phyloP scores from a whole-genome alignment of 148 eudicot species.

The Rhododendron kiyosumense region DNA sequence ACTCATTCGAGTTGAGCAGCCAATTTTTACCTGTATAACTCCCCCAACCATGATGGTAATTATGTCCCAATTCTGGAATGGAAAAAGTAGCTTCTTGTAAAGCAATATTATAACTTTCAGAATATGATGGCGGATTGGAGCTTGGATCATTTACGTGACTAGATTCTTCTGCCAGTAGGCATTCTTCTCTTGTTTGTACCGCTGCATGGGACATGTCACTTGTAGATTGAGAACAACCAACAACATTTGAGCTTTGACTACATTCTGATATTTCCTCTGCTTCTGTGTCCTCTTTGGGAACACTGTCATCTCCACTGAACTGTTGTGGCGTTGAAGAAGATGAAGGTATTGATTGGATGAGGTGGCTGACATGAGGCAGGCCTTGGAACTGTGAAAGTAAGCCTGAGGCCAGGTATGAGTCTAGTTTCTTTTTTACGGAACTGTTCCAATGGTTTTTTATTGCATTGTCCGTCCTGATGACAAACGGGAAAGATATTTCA shows the following conservation, averaged over 20 bases:
- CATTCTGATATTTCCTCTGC: constrained; percentile 66
- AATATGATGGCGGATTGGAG: constrained; percentile 38
- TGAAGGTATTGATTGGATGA: constrained; percentile 40
- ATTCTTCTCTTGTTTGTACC: constrained; percentile 38
- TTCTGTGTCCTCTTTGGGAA: constrained; percentile 48
- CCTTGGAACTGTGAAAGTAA: constrained; percentile 76
- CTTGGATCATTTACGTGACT: constrained; percentile 30
- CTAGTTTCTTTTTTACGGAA: constrained; percentile 94
- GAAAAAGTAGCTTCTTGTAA: constrained; percentile 40
- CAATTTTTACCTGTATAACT: constrained; percentile 31
- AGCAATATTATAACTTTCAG: constrained; percentile 34
- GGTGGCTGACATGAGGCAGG: constrained; percentile 42
- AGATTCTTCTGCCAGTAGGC: constrained; percentile 38
- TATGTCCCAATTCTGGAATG: constrained; percentile 44
- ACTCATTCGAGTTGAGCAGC: constrained; percentile 30
- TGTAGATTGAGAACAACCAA: constrained; percentile 53
- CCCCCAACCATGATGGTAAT: constrained; percentile 35
- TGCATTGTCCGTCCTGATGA: constrained; percentile 88
- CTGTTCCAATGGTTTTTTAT: constrained; percentile 99
- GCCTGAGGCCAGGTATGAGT: constrained; percentile 76
- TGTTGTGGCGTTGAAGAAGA: constrained; percentile 30
- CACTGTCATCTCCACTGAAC: constrained; percentile 32
- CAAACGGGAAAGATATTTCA: constrained; percentile 19
- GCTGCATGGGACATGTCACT: constrained; percentile 40
- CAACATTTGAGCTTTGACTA: constrained; percentile 55